phyloP scores from a whole-genome alignment of 129 eudicot species.

The Glebionis coronaria region DNA sequence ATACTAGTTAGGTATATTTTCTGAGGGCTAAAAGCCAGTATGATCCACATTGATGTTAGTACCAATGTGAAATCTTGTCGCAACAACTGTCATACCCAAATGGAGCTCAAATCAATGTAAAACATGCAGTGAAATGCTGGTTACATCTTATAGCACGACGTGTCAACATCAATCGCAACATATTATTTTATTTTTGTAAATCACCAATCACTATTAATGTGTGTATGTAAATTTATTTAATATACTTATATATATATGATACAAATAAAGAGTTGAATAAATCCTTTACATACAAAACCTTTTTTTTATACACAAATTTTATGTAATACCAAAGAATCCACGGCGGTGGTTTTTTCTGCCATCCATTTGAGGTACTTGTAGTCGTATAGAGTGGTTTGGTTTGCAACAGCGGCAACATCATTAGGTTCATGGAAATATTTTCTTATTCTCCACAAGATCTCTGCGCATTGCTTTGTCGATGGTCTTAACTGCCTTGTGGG shows the following conservation, averaged over 20 bases:
- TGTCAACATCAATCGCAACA: slow-evolving; percentile 1
- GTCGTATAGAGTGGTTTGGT: slow-evolving; percentile 30
- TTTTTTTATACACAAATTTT: not conserved
- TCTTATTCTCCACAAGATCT: slow-evolving; percentile 64
- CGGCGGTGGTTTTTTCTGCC: slow-evolving; percentile 39
- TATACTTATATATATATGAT: not conserved
- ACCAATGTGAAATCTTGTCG: too few relatives aligned
- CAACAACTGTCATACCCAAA: not conserved
- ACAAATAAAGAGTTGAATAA: slow-evolving; percentile 20
- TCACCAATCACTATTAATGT: not conserved
- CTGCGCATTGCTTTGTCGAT: slow-evolving; percentile 63
- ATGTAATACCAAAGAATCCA: slow-evolving; percentile 50
- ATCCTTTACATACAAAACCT: slow-evolving; percentile 32
- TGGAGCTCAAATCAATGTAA: not conserved
- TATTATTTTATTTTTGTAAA: not conserved
- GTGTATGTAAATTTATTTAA: not conserved
- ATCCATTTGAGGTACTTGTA: slow-evolving; percentile 36
- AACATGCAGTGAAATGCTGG: not conserved
- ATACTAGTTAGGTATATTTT: too few relatives aligned
- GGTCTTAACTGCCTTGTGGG: slow-evolving; percentile 64
- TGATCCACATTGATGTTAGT: too few relatives aligned
- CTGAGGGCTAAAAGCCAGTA: too few relatives aligned
- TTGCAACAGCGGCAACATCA: slow-evolving; percentile 28
- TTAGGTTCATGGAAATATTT: slow-evolving; percentile 45
- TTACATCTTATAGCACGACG: not conserved